Conservation (phyloP, 495 filamentous ascomycete genomes). For the Penicillium arizonense region DNA sequence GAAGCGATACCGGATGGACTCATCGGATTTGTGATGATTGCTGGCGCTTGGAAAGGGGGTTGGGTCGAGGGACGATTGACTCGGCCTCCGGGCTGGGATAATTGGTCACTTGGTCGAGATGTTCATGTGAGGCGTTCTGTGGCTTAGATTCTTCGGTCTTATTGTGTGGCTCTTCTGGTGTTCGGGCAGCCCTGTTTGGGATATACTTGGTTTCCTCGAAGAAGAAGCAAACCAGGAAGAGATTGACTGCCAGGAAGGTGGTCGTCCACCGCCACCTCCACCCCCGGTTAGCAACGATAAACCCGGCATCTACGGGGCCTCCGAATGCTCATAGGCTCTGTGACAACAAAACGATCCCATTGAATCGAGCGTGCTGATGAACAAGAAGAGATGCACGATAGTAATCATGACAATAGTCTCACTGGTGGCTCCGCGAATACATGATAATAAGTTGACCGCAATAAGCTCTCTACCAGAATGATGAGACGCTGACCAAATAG, state of each 20-base stretch:
- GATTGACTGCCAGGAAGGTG: constrained; percentile 34
- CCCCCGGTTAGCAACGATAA: constrained; percentile 30
- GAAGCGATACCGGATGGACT: constrained; percentile 4
- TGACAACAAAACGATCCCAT: constrained; percentile 36
- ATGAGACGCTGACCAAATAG: constrained; percentile 23
- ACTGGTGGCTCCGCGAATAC: constrained; percentile 28
- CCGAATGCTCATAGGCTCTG: constrained; percentile 26
- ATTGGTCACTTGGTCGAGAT: too few species aligned
- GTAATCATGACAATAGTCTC: constrained; percentile 43
- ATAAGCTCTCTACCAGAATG: constrained; percentile 26
- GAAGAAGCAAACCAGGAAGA: constrained; percentile 31
- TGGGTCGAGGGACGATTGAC: background rate
- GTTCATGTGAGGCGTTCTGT: too few species aligned
- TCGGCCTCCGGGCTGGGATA: too few species aligned
- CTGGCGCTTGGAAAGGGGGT: constrained; percentile 6
- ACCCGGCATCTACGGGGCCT: constrained; percentile 36
- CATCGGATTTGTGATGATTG: constrained; percentile 12
- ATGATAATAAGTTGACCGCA: constrained; percentile 20
- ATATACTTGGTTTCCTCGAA: constrained; percentile 41
- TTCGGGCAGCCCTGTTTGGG: too few species aligned
- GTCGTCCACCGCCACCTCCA: constrained; percentile 44
- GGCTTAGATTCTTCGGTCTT: too few species aligned
- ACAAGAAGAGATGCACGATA: constrained; percentile 41
- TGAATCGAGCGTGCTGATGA: constrained; percentile 38
- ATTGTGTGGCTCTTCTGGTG: too few species aligned